A percentile compares a stretch with the other conserved stretches of the same genome.
Evolutionary conservation across 306 rosid species (phyloP).

Genomic region (Vicia faba): DNA sequence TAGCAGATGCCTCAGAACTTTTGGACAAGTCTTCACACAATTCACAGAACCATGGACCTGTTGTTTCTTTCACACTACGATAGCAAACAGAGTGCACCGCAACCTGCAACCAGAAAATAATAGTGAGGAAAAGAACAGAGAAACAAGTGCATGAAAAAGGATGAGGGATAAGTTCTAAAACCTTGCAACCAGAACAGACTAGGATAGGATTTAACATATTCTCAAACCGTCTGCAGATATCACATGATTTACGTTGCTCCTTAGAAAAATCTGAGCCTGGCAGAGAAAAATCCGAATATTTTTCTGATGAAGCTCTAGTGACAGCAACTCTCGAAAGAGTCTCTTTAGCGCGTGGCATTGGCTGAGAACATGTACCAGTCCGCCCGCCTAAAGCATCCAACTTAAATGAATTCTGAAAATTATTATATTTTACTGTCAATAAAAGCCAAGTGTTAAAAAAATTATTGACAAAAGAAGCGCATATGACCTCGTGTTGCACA

Average conservation of each 20-base stretch:
- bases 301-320: conserved; percentile 67
- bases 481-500: conserved; percentile 68
- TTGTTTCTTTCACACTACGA: conserved; percentile 71
- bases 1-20: conserved; percentile 54
- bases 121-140: conserved; percentile 25
- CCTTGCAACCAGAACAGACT: conserved; percentile 95
- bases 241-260: conserved; percentile 85
- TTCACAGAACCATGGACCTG: conserved; percentile 97
- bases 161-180: conserved; percentile 34
- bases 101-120: conserved; percentile 57
- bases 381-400: conserved; percentile 52
- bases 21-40: conserved; percentile 77
- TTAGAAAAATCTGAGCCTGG: conserved; percentile 62
- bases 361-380: conserved; percentile 63
- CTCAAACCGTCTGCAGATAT: conserved; percentile 87
- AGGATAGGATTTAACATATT: conserved; percentile 76
- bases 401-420: conserved; percentile 59
- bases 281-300: conserved; percentile 58
- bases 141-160: conserved; percentile 15
- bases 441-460: not conserved
- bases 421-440: conserved; percentile 22
- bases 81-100: conserved; percentile 94
- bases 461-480: conserved; percentile 14
- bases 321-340: conserved; percentile 74
- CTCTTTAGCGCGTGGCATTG: conserved; percentile 83